Conservation (phyloP, 768 basidiomycete species). For the Tulasnella sp. region DNA sequence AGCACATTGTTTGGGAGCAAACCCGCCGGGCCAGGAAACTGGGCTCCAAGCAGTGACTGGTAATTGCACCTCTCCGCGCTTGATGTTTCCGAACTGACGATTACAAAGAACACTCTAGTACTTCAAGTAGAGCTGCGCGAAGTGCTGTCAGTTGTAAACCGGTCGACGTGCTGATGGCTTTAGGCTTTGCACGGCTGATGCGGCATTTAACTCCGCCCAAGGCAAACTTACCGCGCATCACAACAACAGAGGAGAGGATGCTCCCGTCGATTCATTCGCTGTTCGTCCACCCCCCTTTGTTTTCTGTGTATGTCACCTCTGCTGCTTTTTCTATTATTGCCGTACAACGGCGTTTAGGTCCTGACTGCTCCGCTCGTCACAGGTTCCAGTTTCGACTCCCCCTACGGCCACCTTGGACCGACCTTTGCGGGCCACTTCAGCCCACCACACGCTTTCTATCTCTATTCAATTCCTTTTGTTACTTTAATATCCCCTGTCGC, state of each 20-base stretch:
- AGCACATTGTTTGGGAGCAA: slow-evolving; percentile 4
- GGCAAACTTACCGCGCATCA: background rate
- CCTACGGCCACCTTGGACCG: background rate
- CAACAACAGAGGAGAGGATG: background rate
- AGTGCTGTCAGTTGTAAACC: background rate
- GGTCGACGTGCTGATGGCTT: background rate
- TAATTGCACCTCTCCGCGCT: background rate
- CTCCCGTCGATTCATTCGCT: background rate
- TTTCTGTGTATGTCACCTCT: background rate
- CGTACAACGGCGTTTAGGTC: background rate
- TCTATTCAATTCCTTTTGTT: background rate
- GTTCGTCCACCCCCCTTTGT: too few relatives aligned
- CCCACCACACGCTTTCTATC: background rate
- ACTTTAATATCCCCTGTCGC: background rate
- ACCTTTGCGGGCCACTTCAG: background rate
- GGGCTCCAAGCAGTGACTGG: background rate
- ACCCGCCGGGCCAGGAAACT: background rate
- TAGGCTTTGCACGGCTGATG: background rate
- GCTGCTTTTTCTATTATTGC: background rate
- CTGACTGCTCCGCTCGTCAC: background rate
- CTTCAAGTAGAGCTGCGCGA: too few relatives aligned
- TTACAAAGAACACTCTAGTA: too few relatives aligned
- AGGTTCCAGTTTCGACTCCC: background rate
- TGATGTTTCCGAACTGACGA: background rate
- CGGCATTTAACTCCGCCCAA: background rate